phyloP scores from a whole-genome alignment of 2,329 filamentous ascomycete genomes.

The Thielaviopsis musarum region DNA sequence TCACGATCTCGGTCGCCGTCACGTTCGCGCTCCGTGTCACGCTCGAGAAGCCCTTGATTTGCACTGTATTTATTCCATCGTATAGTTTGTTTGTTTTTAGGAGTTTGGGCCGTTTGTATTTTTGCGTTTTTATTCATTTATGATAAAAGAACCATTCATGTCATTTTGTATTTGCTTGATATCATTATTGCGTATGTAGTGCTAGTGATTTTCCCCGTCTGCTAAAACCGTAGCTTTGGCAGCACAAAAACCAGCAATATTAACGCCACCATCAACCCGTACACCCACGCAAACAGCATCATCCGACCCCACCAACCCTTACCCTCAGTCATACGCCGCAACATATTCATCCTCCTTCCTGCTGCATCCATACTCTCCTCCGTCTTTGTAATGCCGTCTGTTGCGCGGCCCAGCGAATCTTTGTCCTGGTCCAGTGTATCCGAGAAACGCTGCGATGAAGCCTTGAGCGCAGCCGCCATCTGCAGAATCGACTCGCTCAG shows the following conservation, averaged over 20 bases:
- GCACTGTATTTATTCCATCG: not conserved
- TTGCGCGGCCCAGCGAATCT: slow-evolving; percentile 52
- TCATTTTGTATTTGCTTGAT: not conserved
- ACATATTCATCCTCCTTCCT: slow-evolving; percentile 55
- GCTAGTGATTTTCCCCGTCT: not conserved
- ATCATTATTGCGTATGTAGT: not conserved
- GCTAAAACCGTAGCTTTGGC: slow-evolving; percentile 73
- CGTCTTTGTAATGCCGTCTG: slow-evolving; percentile 61
- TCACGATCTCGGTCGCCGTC: not conserved
- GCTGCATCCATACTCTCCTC: slow-evolving; percentile 61
- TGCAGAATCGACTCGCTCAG: slow-evolving; percentile 67
- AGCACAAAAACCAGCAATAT: slow-evolving; percentile 69
- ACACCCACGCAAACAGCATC: slow-evolving; percentile 71
- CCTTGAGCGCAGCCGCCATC: slow-evolving; percentile 64
- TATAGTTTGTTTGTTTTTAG: not conserved
- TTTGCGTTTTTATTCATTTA: not conserved
- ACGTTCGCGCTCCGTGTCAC: not conserved
- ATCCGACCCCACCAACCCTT: slow-evolving; percentile 75
- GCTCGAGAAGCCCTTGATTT: slow-evolving; percentile 3
- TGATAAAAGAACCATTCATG: not conserved
- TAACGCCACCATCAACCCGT: slow-evolving; percentile 61
- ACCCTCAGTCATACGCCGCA: slow-evolving; percentile 71
- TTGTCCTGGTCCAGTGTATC: slow-evolving; percentile 55
- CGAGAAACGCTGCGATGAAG: slow-evolving; percentile 55
- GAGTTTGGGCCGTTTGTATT: not conserved